These are phyloP conservation scores for Barnettozyma botsteinii DNA, from an alignment of 805 yeast species.

Conservation along the genomic window DNA sequence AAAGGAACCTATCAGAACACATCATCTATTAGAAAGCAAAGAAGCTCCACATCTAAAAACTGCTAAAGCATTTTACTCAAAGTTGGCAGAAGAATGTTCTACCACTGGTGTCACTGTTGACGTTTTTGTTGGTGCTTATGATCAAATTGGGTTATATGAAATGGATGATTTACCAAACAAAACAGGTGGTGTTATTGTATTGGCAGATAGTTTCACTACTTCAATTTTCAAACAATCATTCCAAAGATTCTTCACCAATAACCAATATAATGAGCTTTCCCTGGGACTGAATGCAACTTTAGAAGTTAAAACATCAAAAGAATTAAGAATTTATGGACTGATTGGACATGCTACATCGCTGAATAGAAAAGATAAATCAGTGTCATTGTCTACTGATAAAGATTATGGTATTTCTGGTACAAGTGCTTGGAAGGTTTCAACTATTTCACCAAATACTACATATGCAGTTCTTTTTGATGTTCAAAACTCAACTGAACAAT, in stretches of 20 bases:
- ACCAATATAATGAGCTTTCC: conserved; percentile 33
- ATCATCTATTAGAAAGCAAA: conserved; percentile 50
- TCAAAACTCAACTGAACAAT: conserved; percentile 14
- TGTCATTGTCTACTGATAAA: conserved; percentile 18
- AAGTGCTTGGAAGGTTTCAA: conserved; percentile 55
- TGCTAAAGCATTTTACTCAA: conserved; percentile 43
- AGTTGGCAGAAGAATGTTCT: conserved; percentile 42
- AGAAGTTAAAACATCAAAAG: conserved; percentile 47
- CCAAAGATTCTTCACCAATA: conserved; percentile 42
- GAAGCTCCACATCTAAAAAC: conserved; percentile 35
- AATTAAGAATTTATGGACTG: conserved; percentile 50
- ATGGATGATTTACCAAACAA: conserved; percentile 53
- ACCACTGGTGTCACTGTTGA: conserved; percentile 50
- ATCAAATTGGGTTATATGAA: conserved; percentile 62
- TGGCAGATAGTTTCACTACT: conserved; percentile 61
- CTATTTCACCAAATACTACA: conserved; percentile 50
- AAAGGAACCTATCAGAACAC: conserved; percentile 62
- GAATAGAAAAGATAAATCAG: conserved; percentile 22
- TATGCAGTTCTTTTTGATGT: conserved; percentile 56
- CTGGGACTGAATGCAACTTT: conserved; percentile 57
- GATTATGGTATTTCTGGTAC: conserved; percentile 45
- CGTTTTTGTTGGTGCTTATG: conserved; percentile 60
- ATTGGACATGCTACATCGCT: conserved; percentile 59
- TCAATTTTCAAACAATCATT: conserved; percentile 65
- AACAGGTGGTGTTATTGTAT: conserved; percentile 59